A percentile compares a stretch with the other conserved stretches of the same genome.
Conservation (phyloP, 108 stramenopile genomes). For the Skeletonema costatum region DNA sequence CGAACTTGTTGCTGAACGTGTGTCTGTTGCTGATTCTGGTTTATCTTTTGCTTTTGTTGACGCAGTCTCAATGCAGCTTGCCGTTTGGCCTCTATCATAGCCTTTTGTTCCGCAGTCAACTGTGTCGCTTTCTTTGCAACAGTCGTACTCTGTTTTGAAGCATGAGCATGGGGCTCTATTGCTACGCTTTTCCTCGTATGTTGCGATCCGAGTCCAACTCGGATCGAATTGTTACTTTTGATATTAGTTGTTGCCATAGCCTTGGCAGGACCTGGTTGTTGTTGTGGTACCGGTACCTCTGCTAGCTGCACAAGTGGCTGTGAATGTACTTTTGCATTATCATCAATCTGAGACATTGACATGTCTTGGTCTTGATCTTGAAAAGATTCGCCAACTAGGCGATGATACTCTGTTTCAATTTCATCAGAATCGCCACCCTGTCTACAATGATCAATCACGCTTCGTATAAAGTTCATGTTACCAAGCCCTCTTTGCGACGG, state of each 20-base stretch:
- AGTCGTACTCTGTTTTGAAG: not conserved
- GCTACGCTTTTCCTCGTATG: not conserved
- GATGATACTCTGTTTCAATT: conserved; percentile 67
- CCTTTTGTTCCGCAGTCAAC: conserved; percentile 46
- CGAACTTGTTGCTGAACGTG: not conserved
- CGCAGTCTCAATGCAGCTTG: conserved; percentile 43
- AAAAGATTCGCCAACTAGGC: conserved; percentile 33
- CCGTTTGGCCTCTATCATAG: conserved; percentile 52
- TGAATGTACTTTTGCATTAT: not conserved
- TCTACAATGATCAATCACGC: conserved; percentile 82
- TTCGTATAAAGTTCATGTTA: conserved; percentile 83
- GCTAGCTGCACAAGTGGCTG: not conserved
- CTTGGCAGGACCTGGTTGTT: not conserved
- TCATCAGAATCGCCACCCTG: conserved; percentile 76
- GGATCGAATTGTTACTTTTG: conserved; percentile 5
- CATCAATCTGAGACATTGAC: conserved; percentile 7
- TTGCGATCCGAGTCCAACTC: conserved; percentile 9
- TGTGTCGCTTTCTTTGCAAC: not conserved
- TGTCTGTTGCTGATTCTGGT: conserved; percentile 15
- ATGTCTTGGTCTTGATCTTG: not conserved
- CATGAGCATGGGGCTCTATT: not conserved
- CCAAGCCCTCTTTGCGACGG: conserved; percentile 77
- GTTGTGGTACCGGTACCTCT: not conserved
- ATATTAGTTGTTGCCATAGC: conserved; percentile 3
- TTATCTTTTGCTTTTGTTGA: conserved; percentile 18